Percentiles rank a stretch among this genome's conserved stretches.
Evolutionary conservation across 2,329 filamentous ascomycete species (phyloP).

Genomic region (Fusarium sp.): DNA sequence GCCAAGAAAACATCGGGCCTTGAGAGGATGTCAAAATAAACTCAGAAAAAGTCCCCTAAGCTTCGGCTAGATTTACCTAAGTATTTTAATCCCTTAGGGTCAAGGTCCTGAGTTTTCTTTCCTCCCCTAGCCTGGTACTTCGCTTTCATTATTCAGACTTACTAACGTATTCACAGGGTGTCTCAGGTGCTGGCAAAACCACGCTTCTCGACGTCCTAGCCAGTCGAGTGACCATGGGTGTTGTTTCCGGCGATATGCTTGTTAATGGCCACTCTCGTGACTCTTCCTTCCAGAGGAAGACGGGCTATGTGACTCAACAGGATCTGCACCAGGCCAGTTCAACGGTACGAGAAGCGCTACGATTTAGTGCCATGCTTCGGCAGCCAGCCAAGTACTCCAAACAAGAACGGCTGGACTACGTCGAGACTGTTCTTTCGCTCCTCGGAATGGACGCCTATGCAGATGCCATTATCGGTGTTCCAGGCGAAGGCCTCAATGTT

Average conservation of each 20-base stretch:
- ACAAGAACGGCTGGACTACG: conserved; percentile 81
- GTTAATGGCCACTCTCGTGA: conserved; percentile 72
- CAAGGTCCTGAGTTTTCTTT: too few species aligned
- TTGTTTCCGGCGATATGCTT: conserved; percentile 83
- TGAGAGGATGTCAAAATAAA: too few species aligned
- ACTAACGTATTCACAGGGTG: conserved; percentile 47
- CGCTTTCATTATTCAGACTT: too few species aligned
- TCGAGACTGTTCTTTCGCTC: conserved; percentile 76
- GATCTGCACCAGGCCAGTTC: conserved; percentile 83
- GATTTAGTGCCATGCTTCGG: conserved; percentile 82
- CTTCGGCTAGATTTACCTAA: too few species aligned
- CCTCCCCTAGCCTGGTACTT: not conserved
- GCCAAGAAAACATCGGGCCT: too few species aligned
- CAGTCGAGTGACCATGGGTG: conserved; percentile 83
- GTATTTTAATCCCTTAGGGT: too few species aligned
- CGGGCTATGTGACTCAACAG: conserved; percentile 89
- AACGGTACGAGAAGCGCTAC: conserved; percentile 84
- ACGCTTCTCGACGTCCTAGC: conserved; percentile 85
- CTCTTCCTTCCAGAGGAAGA: conserved; percentile 84
- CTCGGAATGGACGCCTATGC: conserved; percentile 71
- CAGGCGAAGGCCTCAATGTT: conserved; percentile 66
- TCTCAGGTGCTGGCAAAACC: conserved; percentile 87
- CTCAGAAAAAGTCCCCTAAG: too few species aligned
- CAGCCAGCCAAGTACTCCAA: conserved; percentile 75
- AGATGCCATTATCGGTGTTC: conserved; percentile 68